Percentiles rank a stretch among this genome's conserved stretches.
These are phyloP conservation scores for Arabidopsis lyrata DNA, from an alignment of 441 rosid genomes.

Conservation along the genomic window DNA sequence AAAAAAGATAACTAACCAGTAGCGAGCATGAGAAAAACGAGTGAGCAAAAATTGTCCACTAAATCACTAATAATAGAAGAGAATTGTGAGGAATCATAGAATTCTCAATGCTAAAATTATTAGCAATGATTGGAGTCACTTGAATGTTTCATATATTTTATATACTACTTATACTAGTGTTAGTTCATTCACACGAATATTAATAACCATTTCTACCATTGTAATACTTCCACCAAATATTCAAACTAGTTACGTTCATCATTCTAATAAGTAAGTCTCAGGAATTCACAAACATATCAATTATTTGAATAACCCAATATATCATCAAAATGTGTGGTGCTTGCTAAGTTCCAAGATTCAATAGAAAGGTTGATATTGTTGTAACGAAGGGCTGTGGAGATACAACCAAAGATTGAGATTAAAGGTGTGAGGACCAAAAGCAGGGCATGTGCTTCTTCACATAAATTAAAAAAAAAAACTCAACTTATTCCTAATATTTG, in stretches of 20 bases:
- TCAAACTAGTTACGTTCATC: neutral
- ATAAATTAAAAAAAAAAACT: neutral
- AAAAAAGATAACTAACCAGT: slow-evolving; percentile 22
- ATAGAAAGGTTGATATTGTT: slow-evolving; percentile 22
- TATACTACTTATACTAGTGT: no score
- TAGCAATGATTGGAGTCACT: no score
- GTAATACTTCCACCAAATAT: neutral
- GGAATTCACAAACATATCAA: neutral
- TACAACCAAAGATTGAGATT: slow-evolving; percentile 22
- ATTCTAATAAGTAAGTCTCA: neutral
- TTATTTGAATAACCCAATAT: neutral
- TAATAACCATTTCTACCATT: neutral
- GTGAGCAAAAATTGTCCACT: neutral
- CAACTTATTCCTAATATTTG: neutral
- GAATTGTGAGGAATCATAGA: no score
- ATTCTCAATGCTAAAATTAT: no score
- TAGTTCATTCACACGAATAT: neutral
- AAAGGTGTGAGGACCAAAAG: slow-evolving; percentile 28
- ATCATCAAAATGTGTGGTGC: neutral
- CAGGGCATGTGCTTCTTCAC: slow-evolving; percentile 26
- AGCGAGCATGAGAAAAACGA: slow-evolving; percentile 16
- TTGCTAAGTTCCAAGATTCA: slow-evolving; percentile 17
- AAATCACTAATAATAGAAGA: no score
- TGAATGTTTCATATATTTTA: no score
- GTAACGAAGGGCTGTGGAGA: slow-evolving; percentile 14